Evolutionary conservation across 805 yeast species (phyloP), one percentile per base, ranked within the genome.

Genomic region (Crinitomyces ghanaensis): DNA sequence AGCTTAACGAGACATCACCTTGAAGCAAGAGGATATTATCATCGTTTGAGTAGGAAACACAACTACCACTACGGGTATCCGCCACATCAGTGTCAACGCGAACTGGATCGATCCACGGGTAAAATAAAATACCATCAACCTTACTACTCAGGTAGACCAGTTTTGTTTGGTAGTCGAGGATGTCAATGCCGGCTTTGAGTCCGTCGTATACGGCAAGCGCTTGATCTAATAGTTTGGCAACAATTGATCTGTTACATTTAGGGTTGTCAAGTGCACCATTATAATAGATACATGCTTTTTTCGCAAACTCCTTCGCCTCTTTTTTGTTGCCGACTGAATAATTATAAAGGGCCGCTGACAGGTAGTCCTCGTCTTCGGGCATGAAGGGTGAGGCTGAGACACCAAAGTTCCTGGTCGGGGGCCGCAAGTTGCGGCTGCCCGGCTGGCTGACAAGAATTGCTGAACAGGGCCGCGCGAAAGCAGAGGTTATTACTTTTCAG

Each of bases 71-170:
- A 20, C 9, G 23, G 23, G 11, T 20, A 8, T 20, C 23, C 7
- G 7, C 30, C 11, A 17, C 30, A 13, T 9, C 9, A 9, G 8
- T 16, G 5, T n/a, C 24, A 7, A 19, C 15, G 7, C 7, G 9
- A 30, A 28, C 12, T 4, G 30, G 33, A 14, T 30, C 39, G 24
- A 30, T 32, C 44, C 46, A 45, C 1, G 54, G 54, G 18, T 40
- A 43, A 25, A 46, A n/a, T 56, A 56, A 6, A 49, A 50, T 5
- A 59, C 57, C 37, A 34, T 46, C 8, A 14, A 42, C 6, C 46
- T 65, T 23, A 40, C 53, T 31, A 35, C 42, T 6, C 46, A 65
- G 7, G 58, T 63, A 43, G 43, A 56, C 32, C 41, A 53, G 6
- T 21, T 37, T 24, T 4, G 37, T 34, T 11, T 28, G 18, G 14